phyloP scores from a whole-genome alignment of 179 eudicot species.

The Drosera spatulata region DNA sequence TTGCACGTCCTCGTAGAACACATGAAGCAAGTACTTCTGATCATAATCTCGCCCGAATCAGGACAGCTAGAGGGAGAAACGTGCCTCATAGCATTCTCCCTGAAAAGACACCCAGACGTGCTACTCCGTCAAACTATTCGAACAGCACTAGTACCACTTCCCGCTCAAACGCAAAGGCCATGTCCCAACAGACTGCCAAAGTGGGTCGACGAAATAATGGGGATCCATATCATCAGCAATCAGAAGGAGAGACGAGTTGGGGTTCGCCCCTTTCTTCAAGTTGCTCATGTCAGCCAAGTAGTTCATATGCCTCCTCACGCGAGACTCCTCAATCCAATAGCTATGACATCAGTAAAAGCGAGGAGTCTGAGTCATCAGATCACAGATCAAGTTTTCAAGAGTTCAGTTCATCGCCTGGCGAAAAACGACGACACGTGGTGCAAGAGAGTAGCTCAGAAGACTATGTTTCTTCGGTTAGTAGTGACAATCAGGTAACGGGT shows the following conservation, averaged over 20 bases:
- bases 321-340: slow-evolving; percentile 25
- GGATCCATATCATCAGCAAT: slow-evolving; percentile 5
- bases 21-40: slow-evolving; percentile 1
- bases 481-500: slow-evolving; percentile 14
- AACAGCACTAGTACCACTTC: neutral
- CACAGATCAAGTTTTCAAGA: neutral
- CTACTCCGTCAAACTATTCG: slow-evolving; percentile 2
- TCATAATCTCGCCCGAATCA: slow-evolving; percentile 6
- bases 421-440: slow-evolving; percentile 3
- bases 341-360: slow-evolving; percentile 10
- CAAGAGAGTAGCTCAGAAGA: slow-evolving; percentile 10
- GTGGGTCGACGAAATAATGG: slow-evolving; percentile 6
- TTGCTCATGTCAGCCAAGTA: slow-evolving; percentile 24
- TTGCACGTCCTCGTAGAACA: slow-evolving; percentile 6
- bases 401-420: slow-evolving; percentile 3
- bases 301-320: slow-evolving; percentile 23
- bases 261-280: slow-evolving; percentile 26
- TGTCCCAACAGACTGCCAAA: slow-evolving; percentile 4
- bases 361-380: slow-evolving; percentile 10
- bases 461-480: slow-evolving; percentile 10
- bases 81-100: slow-evolving; percentile 3
- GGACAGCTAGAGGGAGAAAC: neutral
- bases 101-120: neutral
- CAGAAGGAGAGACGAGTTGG: slow-evolving; percentile 28
- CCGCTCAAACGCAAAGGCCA: slow-evolving; percentile 3